A percentile compares a stretch with the other conserved stretches of the same genome.
These are phyloP conservation scores for Warburgia ugandensis DNA, from an alignment of 164 flowering plant species.

Conservation along the genomic window DNA sequence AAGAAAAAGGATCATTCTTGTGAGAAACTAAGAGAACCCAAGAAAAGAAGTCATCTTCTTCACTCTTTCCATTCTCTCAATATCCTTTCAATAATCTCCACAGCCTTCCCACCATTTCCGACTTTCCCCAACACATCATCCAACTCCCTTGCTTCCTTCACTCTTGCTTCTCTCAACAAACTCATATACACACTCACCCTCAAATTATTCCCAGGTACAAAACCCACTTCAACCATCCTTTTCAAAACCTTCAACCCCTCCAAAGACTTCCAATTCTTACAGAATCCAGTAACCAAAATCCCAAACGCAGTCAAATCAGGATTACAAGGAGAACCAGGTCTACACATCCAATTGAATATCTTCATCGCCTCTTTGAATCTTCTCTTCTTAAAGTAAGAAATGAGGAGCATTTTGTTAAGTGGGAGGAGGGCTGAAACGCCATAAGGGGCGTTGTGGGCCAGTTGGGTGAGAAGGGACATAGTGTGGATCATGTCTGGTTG, in stretches of 20 bases:
- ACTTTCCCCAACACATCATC: slow-evolving; percentile 2
- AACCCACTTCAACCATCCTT: slow-evolving; percentile 2
- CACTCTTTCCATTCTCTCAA: slow-evolving; percentile 3
- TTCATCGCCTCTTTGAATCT: slow-evolving; percentile 8
- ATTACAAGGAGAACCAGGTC: neutral
- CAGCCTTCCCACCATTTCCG: neutral
- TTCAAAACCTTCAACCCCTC: slow-evolving; percentile 9
- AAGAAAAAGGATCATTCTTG: too few relatives aligned
- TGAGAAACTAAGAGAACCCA: too few relatives aligned
- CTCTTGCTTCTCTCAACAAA: slow-evolving; percentile 16
- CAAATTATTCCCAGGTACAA: neutral
- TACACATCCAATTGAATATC: slow-evolving; percentile 8
- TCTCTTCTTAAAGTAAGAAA: slow-evolving; percentile 1
- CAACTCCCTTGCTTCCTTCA: slow-evolving; percentile 10
- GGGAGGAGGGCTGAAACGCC: slow-evolving; percentile 3
- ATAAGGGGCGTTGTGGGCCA: slow-evolving; percentile 8
- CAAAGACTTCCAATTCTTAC: slow-evolving; percentile 6
- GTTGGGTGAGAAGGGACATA: slow-evolving; percentile 13
- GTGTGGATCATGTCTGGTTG: slow-evolving; percentile 5
- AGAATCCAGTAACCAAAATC: neutral
- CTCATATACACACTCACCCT: slow-evolving; percentile 4
- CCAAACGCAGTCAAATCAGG: neutral
- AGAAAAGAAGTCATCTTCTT: too few relatives aligned
- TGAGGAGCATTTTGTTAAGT: neutral
- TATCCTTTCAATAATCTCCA: neutral